A percentile compares a stretch with the other conserved stretches of the same genome.
phyloP scores from a whole-genome alignment of 2,329 filamentous ascomycete genomes.

The Alternaria ethzedia region DNA sequence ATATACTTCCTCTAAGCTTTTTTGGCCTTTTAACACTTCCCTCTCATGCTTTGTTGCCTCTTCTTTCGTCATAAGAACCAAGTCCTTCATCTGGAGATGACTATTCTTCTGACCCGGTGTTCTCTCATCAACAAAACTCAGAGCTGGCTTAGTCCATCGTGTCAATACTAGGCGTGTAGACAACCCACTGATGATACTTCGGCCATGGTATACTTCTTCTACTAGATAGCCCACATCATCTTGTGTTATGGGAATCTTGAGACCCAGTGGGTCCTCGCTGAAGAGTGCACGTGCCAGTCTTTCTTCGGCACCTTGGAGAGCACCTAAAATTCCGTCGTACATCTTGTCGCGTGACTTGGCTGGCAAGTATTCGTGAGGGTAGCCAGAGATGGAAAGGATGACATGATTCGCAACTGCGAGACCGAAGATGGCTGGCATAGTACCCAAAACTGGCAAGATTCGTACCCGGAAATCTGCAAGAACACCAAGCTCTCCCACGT shows the following conservation, averaged over 20 bases:
- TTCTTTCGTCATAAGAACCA: constrained; percentile 94
- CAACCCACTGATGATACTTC: constrained; percentile 82
- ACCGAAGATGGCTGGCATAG: constrained; percentile 96
- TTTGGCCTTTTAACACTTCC: constrained; percentile 73
- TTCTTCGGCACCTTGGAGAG: constrained; percentile 80
- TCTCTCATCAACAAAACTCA: constrained; percentile 68
- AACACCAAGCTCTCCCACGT: constrained; percentile 84
- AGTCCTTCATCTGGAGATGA: constrained; percentile 69
- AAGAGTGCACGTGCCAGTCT: constrained; percentile 67
- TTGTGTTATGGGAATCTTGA: constrained; percentile 78
- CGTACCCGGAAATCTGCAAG: constrained; percentile 91
- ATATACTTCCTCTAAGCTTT: constrained; percentile 75
- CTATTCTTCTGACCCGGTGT: constrained; percentile 79
- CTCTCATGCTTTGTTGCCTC: constrained; percentile 82
- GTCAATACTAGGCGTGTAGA: constrained; percentile 79
- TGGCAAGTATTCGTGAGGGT: constrained; percentile 83
- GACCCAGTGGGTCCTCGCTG: constrained; percentile 66
- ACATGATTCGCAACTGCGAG: constrained; percentile 92
- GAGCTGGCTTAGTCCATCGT: constrained; percentile 74
- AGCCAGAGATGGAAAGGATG: constrained; percentile 79
- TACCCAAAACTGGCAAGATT: constrained; percentile 94
- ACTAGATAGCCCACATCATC: constrained; percentile 86
- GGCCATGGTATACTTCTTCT: constrained; percentile 86
- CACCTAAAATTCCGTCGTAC: constrained; percentile 82
- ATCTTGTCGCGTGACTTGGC: constrained; percentile 87